phyloP scores from a whole-genome alignment of 1,284 basidiomycete genomes.

The Microstroma glucosiphilum region DNA sequence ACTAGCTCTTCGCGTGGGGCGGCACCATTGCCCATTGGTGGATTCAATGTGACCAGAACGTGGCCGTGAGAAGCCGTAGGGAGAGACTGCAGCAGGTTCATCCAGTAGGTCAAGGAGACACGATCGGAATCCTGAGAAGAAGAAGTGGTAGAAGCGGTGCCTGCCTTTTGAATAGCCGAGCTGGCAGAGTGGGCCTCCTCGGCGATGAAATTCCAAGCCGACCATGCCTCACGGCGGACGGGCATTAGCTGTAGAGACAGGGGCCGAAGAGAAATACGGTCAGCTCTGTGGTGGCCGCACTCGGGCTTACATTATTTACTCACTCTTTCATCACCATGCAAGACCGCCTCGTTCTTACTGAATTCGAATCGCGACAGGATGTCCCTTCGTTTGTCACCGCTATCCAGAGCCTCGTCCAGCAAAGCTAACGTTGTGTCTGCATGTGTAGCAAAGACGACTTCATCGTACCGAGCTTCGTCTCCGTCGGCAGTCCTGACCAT shows the following conservation, averaged over 20 bases:
- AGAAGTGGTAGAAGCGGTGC: background rate
- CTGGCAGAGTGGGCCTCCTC: constrained; percentile 11
- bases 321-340: constrained; percentile 58
- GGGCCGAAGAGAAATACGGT: background rate
- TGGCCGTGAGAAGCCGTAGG: constrained; percentile 60
- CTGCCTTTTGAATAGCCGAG: background rate
- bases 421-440: constrained; percentile 64
- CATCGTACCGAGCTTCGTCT: constrained; percentile 59
- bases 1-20: constrained; percentile 27
- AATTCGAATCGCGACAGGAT: constrained; percentile 52
- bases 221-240: constrained; percentile 26
- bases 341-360: constrained; percentile 64
- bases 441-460: constrained; percentile 71
- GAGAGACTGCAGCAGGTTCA: constrained; percentile 73
- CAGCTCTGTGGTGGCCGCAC: too few relatives aligned
- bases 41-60: constrained; percentile 66
- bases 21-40: constrained; percentile 11
- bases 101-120: constrained; percentile 58
- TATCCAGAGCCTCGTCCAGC: constrained; percentile 55
- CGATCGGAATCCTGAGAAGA: constrained; percentile 23
- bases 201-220: constrained; percentile 41
- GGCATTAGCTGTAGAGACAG: constrained; percentile 24
- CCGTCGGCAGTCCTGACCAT: constrained; percentile 56
- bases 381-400: constrained; percentile 61
- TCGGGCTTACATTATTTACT: constrained; percentile 36